Conservation (phyloP, 495 filamentous ascomycete species). For the Talaromyces borbonicus region DNA sequence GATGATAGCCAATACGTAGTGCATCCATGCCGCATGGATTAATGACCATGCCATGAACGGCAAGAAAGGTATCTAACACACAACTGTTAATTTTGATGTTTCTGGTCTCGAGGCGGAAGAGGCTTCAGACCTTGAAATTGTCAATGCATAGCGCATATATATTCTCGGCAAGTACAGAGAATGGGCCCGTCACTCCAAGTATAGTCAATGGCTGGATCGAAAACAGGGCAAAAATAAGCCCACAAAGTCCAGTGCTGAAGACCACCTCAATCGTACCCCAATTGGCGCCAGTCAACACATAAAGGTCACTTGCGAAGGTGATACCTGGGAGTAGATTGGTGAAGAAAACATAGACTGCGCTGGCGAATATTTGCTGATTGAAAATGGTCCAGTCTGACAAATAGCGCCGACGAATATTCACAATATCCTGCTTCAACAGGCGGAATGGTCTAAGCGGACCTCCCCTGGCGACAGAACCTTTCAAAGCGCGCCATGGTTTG, state of each 20-base stretch:
- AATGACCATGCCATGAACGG: slow-evolving; percentile 69
- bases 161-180: slow-evolving; percentile 61
- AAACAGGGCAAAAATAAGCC: slow-evolving; percentile 52
- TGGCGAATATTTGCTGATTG: slow-evolving; percentile 62
- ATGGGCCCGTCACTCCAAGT: slow-evolving; percentile 63
- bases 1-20: slow-evolving; percentile 57
- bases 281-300: slow-evolving; percentile 53
- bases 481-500: slow-evolving; percentile 21
- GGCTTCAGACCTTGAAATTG: slow-evolving; percentile 41
- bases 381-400: slow-evolving; percentile 58
- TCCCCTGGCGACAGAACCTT: slow-evolving; percentile 27
- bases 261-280: slow-evolving; percentile 68
- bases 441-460: slow-evolving; percentile 48
- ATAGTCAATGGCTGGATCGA: slow-evolving; percentile 65
- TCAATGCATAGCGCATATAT: slow-evolving; percentile 51
- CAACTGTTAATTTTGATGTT: background rate
- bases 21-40: slow-evolving; percentile 63
- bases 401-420: slow-evolving; percentile 45
- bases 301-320: slow-evolving; percentile 62
- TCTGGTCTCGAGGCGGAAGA: background rate
- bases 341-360: slow-evolving; percentile 66
- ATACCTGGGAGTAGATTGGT: slow-evolving; percentile 66
- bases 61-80: slow-evolving; percentile 55
- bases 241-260: slow-evolving; percentile 60
- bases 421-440: slow-evolving; percentile 49